Evolutionary conservation across 441 rosid genomes (phyloP).

Genomic region (Euphorbia schlechtendalii): DNA sequence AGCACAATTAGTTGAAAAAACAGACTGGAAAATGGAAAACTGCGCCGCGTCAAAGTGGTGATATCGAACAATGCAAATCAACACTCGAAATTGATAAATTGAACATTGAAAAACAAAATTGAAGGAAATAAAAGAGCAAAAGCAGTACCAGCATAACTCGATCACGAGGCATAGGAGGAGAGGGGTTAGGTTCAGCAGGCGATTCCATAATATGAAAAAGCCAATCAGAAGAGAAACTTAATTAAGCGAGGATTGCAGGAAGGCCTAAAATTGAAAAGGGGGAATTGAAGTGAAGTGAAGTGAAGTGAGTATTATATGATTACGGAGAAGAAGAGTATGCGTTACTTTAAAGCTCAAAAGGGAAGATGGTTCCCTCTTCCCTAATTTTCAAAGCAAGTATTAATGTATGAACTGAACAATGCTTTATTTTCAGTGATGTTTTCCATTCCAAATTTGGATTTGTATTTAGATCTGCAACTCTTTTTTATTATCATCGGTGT

Average conservation of each 20-base stretch:
- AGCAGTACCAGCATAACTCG: conserved; percentile 33
- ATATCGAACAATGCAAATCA: background rate
- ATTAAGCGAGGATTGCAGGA: conserved; percentile 15
- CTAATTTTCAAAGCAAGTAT: too few relatives aligned
- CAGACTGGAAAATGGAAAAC: background rate
- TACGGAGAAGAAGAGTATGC: background rate
- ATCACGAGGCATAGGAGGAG: conserved; percentile 35
- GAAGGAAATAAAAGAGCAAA: background rate
- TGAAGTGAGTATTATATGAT: background rate
- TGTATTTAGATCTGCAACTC: too few relatives aligned
- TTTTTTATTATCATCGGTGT: too few relatives aligned
- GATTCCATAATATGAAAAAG: conserved; percentile 30
- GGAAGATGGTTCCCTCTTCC: background rate
- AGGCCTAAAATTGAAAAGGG: background rate
- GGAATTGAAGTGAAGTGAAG: background rate
- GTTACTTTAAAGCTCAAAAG: too few relatives aligned
- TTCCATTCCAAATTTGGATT: too few relatives aligned
- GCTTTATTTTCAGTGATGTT: too few relatives aligned
- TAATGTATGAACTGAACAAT: too few relatives aligned
- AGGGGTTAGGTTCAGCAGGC: conserved; percentile 26
- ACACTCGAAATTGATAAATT: background rate
- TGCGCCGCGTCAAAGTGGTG: background rate
- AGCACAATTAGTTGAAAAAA: background rate
- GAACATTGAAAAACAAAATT: background rate
- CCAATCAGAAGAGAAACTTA: conserved; percentile 45